These are phyloP conservation scores for Claviceps lovelessii DNA, from an alignment of 2,329 filamentous ascomycete genomes.

Conservation along the genomic window DNA sequence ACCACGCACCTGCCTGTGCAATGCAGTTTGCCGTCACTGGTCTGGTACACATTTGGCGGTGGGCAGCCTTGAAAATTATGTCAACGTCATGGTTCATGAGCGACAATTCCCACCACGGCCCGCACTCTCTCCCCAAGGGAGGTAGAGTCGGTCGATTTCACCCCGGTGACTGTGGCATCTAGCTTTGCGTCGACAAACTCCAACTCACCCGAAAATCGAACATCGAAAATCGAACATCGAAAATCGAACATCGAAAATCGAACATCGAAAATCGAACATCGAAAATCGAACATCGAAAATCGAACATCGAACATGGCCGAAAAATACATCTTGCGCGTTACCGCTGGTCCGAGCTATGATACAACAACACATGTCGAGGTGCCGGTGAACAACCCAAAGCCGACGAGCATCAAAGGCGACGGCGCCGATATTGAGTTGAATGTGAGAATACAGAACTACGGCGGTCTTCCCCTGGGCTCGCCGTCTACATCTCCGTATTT, in stretches of 20 bases:
- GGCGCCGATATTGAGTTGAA: slow-evolving; percentile 54
- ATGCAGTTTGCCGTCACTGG: too few relatives aligned
- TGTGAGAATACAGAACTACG: slow-evolving; percentile 55
- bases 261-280: background rate
- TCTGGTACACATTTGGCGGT: too few relatives aligned
- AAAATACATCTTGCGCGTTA: slow-evolving; percentile 69
- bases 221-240: slow-evolving; percentile 24
- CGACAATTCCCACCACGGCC: background rate
- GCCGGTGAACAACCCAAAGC: slow-evolving; percentile 55
- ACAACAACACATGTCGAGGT: slow-evolving; percentile 56
- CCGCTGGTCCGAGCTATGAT: slow-evolving; percentile 67
- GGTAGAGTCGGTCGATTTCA: background rate
- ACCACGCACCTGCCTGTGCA: background rate
- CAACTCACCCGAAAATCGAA: background rate
- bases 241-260: background rate
- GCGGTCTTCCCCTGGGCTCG: slow-evolving; percentile 56
- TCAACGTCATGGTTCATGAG: background rate
- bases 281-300: slow-evolving; percentile 23
- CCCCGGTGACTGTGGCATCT: background rate
- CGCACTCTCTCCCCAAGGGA: too few relatives aligned
- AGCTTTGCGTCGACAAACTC: background rate
- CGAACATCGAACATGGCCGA: slow-evolving; percentile 35
- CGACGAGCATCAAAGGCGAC: slow-evolving; percentile 47
- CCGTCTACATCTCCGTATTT: slow-evolving; percentile 68
- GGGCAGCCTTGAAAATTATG: background rate